Evolutionary conservation across 345 rosid genomes (phyloP).

Genomic region (Citrus maxima): DNA sequence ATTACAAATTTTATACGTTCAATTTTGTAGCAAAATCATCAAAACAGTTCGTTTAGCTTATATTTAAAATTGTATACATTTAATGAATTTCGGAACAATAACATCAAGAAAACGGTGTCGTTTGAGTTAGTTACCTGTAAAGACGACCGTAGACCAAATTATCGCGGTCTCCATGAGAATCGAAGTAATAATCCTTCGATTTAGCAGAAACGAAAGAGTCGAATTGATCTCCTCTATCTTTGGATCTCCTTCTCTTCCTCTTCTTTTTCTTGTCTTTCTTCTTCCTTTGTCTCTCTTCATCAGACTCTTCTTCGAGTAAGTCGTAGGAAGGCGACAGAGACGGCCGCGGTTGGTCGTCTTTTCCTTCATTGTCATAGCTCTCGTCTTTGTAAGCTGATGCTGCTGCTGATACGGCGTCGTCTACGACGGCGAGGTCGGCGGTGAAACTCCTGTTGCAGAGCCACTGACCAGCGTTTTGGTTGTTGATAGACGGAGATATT

Average conservation of each 20-base stretch:
- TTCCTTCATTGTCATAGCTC: slow-evolving; percentile 24
- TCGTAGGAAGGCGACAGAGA: slow-evolving; percentile 14
- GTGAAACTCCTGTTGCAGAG: slow-evolving; percentile 83
- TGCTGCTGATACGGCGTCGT: slow-evolving; percentile 42
- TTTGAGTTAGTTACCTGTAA: slow-evolving; percentile 49
- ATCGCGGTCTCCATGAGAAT: slow-evolving; percentile 81
- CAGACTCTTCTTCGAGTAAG: slow-evolving; percentile 19
- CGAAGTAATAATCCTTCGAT: slow-evolving; percentile 83
- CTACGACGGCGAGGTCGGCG: slow-evolving; percentile 53
- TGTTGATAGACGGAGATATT: not conserved
- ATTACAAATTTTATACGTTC: not conserved
- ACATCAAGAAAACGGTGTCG: not conserved
- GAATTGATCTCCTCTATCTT: slow-evolving; percentile 15
- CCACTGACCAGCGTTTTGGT: slow-evolving; percentile 46
- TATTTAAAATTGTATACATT: too few relatives aligned
- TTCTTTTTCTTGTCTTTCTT: slow-evolving; percentile 30
- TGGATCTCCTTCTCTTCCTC: slow-evolving; percentile 35
- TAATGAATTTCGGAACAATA: not conserved
- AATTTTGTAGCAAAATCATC: not conserved
- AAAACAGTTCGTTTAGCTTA: not conserved
- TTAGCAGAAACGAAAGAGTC: slow-evolving; percentile 28
- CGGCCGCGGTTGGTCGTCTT: not conserved
- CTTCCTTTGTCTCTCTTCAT: slow-evolving; percentile 33
- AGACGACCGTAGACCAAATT: slow-evolving; percentile 79
- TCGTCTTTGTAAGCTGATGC: slow-evolving; percentile 7